These are phyloP conservation scores for Kwoniella heveanensis DNA, from an alignment of 768 basidiomycete genomes.

Conservation along the genomic window DNA sequence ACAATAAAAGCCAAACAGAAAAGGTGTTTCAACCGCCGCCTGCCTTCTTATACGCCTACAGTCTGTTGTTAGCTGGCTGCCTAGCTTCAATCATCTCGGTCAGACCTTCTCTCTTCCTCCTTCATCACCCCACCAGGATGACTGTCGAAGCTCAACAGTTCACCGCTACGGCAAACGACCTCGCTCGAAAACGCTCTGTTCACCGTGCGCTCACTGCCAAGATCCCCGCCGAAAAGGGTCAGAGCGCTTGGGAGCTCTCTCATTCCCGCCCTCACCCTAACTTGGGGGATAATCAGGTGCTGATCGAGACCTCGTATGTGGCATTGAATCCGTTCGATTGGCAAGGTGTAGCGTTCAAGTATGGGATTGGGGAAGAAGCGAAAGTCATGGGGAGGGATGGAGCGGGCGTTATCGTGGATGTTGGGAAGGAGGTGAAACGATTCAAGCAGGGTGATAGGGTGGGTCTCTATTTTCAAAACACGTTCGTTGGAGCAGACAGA, in stretches of 20 bases:
- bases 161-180: background rate
- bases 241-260: conserved; percentile 29
- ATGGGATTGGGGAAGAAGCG: conserved; percentile 27
- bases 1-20: too few species aligned
- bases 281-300: conserved; percentile 23
- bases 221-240: conserved; percentile 16
- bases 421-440: conserved; percentile 25
- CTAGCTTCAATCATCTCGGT: too few species aligned
- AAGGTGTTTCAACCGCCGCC: too few species aligned
- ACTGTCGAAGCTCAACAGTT: background rate
- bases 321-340: conserved; percentile 43
- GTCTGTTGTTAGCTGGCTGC: too few species aligned
- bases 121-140: background rate
- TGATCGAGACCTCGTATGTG: conserved; percentile 33
- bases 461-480: too few species aligned
- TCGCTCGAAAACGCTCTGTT: background rate
- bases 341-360: conserved; percentile 37
- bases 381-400: conserved; percentile 45
- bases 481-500: too few species aligned
- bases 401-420: conserved; percentile 28
- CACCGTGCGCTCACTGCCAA: conserved; percentile 37
- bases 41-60: too few species aligned
- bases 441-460: conserved; percentile 39
- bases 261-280: conserved; percentile 32
- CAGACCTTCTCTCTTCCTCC: too few species aligned